Evolutionary conservation across 257 asterid species (phyloP), one percentile per base, ranked within the genome.

Genomic region (Lantana camara): DNA sequence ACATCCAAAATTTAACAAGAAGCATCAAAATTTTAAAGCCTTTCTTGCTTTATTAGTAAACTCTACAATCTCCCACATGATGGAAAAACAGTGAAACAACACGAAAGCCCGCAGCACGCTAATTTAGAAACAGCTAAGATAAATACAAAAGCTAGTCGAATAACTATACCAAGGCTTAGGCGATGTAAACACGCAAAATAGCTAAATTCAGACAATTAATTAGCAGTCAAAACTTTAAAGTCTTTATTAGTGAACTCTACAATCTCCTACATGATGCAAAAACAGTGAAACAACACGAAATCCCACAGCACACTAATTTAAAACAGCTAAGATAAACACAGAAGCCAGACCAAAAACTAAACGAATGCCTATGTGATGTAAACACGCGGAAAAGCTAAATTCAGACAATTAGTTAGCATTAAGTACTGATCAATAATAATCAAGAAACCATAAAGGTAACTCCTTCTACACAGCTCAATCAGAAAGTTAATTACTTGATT

Each of bases 291-390:
- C 48, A 21, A 50, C 42, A 57, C 10, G 58, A 57, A 45, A 67
- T 16, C 20, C 37, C 19, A 20, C 41, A 41, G 34, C 52, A 22
- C 12, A 21, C 51, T 1, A 21, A 27, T 27, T 27, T 27, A n/a
- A n/a, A 57, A 38, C 20, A 13, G 35, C 54, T 10, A 8, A 23
- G 19, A 16, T 8, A 55, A 11, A 20, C 21, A 60, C 62, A 54
- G 35, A 53, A 22, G 42, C 19, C 21, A 27, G 63, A 41, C 32
- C 47, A 56, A 44, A 35, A 69, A 41, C 69, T 37, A 10, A 21
- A 64, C 10, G 5, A 50, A 5, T 7, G 57, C 17, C 52, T n/a
- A 23, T 15, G 16, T 16, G 4, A 16, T 45, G 30, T 15, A 44
- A 5, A 11, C 29, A 63, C 11, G 0, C 11, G 21, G 21, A 27